Evolutionary conservation across 306 rosid genomes (phyloP), one percentile per base, ranked within the genome.

Genomic region (Gleditsia sinensis): DNA sequence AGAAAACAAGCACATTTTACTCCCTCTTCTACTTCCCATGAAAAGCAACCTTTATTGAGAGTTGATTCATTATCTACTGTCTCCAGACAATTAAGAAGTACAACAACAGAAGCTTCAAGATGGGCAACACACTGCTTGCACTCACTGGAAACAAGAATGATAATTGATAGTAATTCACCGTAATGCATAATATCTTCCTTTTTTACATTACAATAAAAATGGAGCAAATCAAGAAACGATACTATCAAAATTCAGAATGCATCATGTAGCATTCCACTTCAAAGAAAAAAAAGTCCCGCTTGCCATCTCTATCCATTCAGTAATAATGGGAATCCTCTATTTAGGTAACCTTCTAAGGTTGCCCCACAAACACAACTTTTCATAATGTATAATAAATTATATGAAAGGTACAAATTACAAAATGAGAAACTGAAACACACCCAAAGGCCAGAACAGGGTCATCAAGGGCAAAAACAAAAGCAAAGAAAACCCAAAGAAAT

Each of bases 21-120:
- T 50, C 86, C 98, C 86, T 89, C 97, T 61, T 88, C 89, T 58
- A 87, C 82, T 63, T 92, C 83, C 94, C 90, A 91, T 7, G 88
- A 86, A 75, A 91, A 89, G 63, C 40, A 83, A 71, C 76, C 89
- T 78, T 79, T 84, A 60, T 50, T 73, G 64, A 32, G 17, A 9
- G 37, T 48, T 5, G 83, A 79, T 62, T 77, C 75, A 7, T 80
- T 49, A 77, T 80, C 94, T 55, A 83, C 76, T 7, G 84, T 85
- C 86, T 91, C 96, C 88, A 91, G 82, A 82, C 92, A 94, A 76
- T 80, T 78, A 79, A 94, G 91, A 76, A 94, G 98, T 76, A 73
- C 84, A 72, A 83, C 21, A 64, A 88, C 88, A n/a, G 97, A 94
- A 70, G 92, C 94, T 85, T 89, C 88, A 24, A 89, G 86, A 48